Conservation (phyloP, 768 basidiomycete genomes). For the Fomitopsis serialis region DNA sequence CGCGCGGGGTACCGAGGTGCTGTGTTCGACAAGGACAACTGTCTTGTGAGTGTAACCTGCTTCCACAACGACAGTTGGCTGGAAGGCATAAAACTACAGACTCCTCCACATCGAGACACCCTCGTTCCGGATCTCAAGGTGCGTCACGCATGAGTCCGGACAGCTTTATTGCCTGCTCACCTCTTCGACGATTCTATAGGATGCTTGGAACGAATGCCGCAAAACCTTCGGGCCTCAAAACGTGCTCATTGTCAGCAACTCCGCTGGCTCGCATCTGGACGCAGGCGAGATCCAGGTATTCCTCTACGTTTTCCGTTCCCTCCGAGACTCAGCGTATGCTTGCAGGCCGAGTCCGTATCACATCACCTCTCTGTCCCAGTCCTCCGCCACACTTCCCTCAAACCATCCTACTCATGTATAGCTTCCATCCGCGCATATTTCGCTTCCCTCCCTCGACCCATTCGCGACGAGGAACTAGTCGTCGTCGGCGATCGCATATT, state of each 20-base stretch:
- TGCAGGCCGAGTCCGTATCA: slow-evolving; percentile 82
- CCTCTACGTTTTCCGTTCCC: background rate
- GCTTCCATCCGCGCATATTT: slow-evolving; percentile 72
- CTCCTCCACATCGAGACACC: slow-evolving; percentile 69
- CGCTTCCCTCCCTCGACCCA: slow-evolving; percentile 45
- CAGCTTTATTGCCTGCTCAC: background rate
- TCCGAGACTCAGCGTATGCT: background rate
- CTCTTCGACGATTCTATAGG: slow-evolving; percentile 30
- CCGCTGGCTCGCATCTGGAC: slow-evolving; percentile 79
- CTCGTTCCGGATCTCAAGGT: slow-evolving; percentile 77
- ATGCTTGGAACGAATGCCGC: slow-evolving; percentile 71
- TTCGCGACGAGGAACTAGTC: slow-evolving; percentile 61
- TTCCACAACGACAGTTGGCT: background rate
- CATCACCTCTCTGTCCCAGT: slow-evolving; percentile 77
- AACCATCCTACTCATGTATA: slow-evolving; percentile 80
- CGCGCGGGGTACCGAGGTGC: slow-evolving; percentile 82
- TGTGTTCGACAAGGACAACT: slow-evolving; percentile 97
- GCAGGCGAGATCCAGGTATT: slow-evolving; percentile 73
- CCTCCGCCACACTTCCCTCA: slow-evolving; percentile 67
- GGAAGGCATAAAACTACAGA: slow-evolving; percentile 38
- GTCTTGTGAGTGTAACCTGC: slow-evolving; percentile 55
- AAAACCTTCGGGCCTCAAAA: slow-evolving; percentile 70
- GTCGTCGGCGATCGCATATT: slow-evolving; percentile 90
- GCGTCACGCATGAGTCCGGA: slow-evolving; percentile 12
- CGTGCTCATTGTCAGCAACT: slow-evolving; percentile 91